Base-by-base conservation (phyloP, 1,139 yeast genomes). In the Citeromyces hawaiiensis region DNA sequence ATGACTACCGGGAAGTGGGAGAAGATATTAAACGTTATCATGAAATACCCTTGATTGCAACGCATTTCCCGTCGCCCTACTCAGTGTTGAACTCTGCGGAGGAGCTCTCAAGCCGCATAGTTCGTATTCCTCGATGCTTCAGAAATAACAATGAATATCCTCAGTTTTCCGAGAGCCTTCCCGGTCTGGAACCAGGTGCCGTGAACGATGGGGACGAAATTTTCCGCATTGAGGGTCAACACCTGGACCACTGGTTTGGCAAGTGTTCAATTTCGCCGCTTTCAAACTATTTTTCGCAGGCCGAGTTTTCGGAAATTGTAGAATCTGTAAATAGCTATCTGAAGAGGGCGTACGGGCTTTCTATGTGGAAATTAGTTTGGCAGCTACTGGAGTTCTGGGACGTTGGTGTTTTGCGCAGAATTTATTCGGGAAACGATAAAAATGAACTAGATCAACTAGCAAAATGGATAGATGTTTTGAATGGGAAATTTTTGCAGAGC, bases 151-250 rank as follows among this genome's bases (percentile, higher is more conserved):
- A 23, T 11, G 27, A 23, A 11, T 23, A 7, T 11, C 27, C 27
- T 5, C 27, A 23, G 9, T 23, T 23, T 11, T 23, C 27, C 5
- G 27, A 23, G 11, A 23, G 4, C 27, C 27, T 23, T 5, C 36
- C 41, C 5, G 93, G 94, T 0, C 47, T 44, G 2, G 93, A 82
- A 49, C 76, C 80, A 1, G 88, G 83, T 1, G 86, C 86, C 0
- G 51, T 67, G 9, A 49, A 61, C n/a, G 56, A 53, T 2, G 47
- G 42, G 2, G 48, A 37, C 17, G 29, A 32, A 9, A 19, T 34
- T 10, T 36, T 36, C 35, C 17, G 23, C 14, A 11, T 35, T 6
- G 37, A 23, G 19, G 40, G 40, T n/a, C 36, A 46, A 2, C 59
- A 51, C 44, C 63, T 65, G 27, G 64, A 57, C 2, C 63, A 66